These are phyloP conservation scores for Capsicum chinense DNA, from an alignment of 257 asterid species.

Conservation along the genomic window DNA sequence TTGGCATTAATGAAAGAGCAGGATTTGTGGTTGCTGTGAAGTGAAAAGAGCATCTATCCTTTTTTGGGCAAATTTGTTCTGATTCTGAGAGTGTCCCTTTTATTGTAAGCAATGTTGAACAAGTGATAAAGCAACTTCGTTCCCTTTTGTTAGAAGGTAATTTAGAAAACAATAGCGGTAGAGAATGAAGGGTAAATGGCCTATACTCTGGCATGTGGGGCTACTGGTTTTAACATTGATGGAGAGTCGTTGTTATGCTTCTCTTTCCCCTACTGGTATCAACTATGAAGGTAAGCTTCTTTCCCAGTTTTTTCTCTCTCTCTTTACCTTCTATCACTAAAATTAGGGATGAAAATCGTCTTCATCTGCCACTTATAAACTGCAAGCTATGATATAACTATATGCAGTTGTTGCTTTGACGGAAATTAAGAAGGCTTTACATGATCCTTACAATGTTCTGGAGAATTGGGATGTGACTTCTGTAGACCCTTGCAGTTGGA, in stretches of 20 bases:
- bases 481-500: conserved; percentile 99
- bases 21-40: conserved; percentile 31
- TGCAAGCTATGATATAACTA: neutral
- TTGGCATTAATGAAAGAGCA: conserved; percentile 40
- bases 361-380: neutral
- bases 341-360: neutral
- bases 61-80: conserved; percentile 27
- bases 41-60: conserved; percentile 37
- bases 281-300: conserved; percentile 87
- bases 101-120: neutral
- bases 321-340: neutral
- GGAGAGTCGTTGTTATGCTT: conserved; percentile 60
- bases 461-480: conserved; percentile 94
- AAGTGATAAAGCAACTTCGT: neutral
- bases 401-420: conserved; percentile 89
- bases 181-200: conserved; percentile 61
- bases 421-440: conserved; percentile 66
- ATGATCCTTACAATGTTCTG: conserved; percentile 84
- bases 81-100: conserved; percentile 14
- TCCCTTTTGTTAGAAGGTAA: neutral
- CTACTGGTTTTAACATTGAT: conserved; percentile 52
- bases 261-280: conserved; percentile 96
- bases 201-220: conserved; percentile 47
- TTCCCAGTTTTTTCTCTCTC: neutral
- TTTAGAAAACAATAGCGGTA: neutral